Percentiles rank a stretch among this genome's conserved stretches.
Evolutionary conservation across 345 rosid genomes (phyloP).

Genomic region (Eucalyptus decipiens): DNA sequence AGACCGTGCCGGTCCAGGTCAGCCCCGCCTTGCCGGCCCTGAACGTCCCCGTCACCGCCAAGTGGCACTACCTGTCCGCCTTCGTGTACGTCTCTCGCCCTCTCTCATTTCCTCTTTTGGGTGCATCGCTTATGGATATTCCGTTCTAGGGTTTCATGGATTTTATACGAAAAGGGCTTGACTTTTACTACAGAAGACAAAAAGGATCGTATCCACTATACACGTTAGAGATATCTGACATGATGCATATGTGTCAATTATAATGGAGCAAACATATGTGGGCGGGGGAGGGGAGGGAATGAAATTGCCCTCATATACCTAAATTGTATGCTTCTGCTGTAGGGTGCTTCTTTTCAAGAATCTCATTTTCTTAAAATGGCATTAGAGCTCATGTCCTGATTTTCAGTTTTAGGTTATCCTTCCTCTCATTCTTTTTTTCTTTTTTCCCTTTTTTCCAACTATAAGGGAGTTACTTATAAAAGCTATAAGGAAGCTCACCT

Average conservation of each 20-base stretch:
- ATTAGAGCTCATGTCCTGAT: neutral
- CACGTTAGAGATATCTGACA: neutral
- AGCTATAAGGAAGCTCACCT: neutral
- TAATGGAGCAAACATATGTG: neutral
- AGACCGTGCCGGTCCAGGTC: slow-evolving; percentile 21
- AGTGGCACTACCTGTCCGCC: slow-evolving; percentile 48
- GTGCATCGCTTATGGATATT: neutral
- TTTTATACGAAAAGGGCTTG: neutral
- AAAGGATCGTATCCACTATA: too few species aligned
- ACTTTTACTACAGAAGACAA: too few species aligned
- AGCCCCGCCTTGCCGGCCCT: slow-evolving; percentile 37
- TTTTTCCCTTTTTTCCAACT: neutral
- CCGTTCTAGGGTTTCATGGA: neutral
- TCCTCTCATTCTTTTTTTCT: neutral
- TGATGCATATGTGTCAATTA: neutral
- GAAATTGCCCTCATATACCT: too few species aligned
- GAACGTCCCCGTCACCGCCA: slow-evolving; percentile 33
- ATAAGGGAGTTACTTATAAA: neutral
- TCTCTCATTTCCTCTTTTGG: neutral
- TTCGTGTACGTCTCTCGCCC: slow-evolving; percentile 29
- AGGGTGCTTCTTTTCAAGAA: neutral
- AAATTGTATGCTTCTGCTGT: neutral
- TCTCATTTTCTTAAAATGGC: neutral
- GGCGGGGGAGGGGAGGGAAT: too few species aligned
- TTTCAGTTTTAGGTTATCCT: neutral